phyloP scores from a whole-genome alignment of 2,329 filamentous ascomycete genomes.

The Aspergillus sergii region DNA sequence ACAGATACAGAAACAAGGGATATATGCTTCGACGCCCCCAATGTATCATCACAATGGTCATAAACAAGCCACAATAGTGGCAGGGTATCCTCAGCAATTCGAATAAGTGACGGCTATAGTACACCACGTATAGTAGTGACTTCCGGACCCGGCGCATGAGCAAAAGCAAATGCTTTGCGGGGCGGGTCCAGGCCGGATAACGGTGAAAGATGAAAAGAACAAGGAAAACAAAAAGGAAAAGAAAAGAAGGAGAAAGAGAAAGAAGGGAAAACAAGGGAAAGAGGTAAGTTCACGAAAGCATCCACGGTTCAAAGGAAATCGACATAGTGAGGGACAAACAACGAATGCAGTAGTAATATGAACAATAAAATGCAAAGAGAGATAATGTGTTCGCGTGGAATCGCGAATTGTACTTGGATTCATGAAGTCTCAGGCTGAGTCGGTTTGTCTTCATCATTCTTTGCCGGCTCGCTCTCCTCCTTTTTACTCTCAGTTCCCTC shows the following conservation, averaged over 20 bases:
- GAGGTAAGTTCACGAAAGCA: background rate
- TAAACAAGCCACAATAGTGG: constrained; percentile 24
- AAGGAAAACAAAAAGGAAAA: background rate
- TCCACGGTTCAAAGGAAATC: constrained; percentile 2
- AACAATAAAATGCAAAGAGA: background rate
- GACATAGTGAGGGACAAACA: background rate
- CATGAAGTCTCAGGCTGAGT: background rate
- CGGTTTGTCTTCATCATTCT: constrained; percentile 4
- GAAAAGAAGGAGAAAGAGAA: background rate
- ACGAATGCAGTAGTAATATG: background rate
- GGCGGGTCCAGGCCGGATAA: background rate
- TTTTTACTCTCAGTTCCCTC: background rate
- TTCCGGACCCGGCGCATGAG: background rate
- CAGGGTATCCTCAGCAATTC: constrained; percentile 27
- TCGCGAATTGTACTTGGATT: background rate
- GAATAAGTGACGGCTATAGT: constrained; percentile 17
- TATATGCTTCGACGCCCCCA: constrained; percentile 4
- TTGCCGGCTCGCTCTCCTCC: background rate
- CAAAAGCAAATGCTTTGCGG: background rate
- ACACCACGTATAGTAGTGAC: background rate
- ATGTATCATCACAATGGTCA: constrained; percentile 25
- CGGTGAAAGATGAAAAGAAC: background rate
- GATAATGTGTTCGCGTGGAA: background rate
- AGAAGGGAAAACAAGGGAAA: background rate
- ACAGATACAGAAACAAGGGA: background rate